These are phyloP conservation scores for Cupressus sempervirens DNA, from an alignment of 75 land plant genomes.

Conservation along the genomic window DNA sequence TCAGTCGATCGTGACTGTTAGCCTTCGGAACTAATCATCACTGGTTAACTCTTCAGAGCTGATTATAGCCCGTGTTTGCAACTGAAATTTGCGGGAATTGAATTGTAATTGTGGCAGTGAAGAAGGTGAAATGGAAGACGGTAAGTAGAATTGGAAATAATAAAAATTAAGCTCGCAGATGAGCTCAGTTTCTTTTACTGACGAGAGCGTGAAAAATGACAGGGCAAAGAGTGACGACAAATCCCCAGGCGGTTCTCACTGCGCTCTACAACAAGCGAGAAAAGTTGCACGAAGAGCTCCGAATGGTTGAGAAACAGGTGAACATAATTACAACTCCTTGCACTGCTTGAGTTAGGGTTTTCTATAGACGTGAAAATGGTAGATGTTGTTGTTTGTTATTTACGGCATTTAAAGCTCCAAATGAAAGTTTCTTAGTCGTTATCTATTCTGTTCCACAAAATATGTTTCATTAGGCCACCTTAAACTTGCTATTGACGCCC, in stretches of 20 bases:
- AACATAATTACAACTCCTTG: not conserved
- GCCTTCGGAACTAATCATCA: not conserved
- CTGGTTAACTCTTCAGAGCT: not conserved
- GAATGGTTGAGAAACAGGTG: constrained; percentile 67
- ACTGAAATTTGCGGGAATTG: not conserved
- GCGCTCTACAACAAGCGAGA: constrained; percentile 48
- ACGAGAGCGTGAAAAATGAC: not conserved
- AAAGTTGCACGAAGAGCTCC: constrained; percentile 72
- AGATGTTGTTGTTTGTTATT: not conserved
- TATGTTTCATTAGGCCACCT: not conserved
- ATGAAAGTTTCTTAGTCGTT: not conserved
- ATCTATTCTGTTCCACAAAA: not conserved
- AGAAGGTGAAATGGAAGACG: not conserved
- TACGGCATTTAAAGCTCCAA: not conserved
- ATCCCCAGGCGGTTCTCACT: constrained; percentile 54
- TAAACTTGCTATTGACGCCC: not conserved
- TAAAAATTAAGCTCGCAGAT: not conserved
- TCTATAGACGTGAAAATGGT: not conserved
- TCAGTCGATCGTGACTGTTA: too few species aligned
- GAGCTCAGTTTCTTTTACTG: not conserved
- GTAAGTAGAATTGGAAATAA: not conserved
- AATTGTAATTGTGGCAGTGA: not conserved
- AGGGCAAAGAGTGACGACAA: constrained; percentile 36
- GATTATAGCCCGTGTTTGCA: not conserved
- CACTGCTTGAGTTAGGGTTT: constrained; percentile 8